Evolutionary conservation across 2,329 filamentous ascomycete genomes (phyloP).

Genomic region (Bipolaris victoriae): DNA sequence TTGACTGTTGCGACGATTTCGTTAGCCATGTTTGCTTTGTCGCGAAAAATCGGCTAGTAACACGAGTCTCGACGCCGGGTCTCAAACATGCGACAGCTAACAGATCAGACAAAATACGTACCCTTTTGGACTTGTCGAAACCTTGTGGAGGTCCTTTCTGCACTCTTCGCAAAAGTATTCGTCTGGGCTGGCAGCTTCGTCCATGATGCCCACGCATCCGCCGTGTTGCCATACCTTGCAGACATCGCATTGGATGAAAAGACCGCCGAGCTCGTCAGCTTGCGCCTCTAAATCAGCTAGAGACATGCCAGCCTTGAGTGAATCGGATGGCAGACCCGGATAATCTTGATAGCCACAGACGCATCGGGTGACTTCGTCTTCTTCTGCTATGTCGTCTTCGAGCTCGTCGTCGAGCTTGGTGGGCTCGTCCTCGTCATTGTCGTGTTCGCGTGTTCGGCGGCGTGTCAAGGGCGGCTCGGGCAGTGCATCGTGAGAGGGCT

Average conservation of each 20-base stretch:
- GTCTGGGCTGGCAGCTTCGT: conserved; percentile 88
- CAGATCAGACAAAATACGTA: conserved; percentile 58
- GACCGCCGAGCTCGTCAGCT: conserved; percentile 82
- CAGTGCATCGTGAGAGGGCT: conserved; percentile 56
- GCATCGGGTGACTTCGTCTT: conserved; percentile 94
- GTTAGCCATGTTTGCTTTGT: conserved; percentile 9
- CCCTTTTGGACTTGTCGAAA: conserved; percentile 82
- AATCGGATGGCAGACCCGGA: conserved; percentile 73
- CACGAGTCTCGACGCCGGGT: neutral
- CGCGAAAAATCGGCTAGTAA: neutral
- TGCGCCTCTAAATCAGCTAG: conserved; percentile 59
- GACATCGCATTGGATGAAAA: conserved; percentile 97
- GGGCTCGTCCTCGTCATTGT: conserved; percentile 61
- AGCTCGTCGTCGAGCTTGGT: conserved; percentile 60
- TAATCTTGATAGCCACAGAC: conserved; percentile 95
- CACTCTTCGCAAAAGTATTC: conserved; percentile 99
- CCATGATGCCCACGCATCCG: conserved; percentile 95
- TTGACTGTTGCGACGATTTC: conserved; percentile 53
- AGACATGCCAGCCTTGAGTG: conserved; percentile 61
- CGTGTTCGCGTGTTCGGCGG: conserved; percentile 79
- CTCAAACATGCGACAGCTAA: conserved; percentile 16
- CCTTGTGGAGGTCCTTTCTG: conserved; percentile 86
- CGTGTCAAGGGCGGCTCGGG: conserved; percentile 74
- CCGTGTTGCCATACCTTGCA: conserved; percentile 99
- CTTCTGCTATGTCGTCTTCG: conserved; percentile 65